Conservation (phyloP, 495 filamentous ascomycete genomes). For the Rhypophila decipiens region DNA sequence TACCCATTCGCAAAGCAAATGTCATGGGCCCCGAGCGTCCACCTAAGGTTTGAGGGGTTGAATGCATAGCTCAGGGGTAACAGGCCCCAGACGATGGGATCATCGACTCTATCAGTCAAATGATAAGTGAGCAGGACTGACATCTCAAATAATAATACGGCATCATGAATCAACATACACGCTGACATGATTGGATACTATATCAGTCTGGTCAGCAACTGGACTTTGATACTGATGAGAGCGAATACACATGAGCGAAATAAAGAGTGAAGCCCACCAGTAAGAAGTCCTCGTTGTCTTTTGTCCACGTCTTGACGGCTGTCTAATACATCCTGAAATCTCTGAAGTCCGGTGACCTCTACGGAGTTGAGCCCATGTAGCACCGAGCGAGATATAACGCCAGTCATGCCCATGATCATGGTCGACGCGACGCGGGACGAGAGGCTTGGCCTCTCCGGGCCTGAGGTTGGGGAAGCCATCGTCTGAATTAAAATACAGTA, state of each 20-base stretch:
- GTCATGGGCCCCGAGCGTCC: constrained; percentile 85
- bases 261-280: constrained; percentile 48
- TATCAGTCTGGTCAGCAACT: constrained; percentile 12
- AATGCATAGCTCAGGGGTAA: constrained; percentile 66
- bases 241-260: neutral
- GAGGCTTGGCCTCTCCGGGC: constrained; percentile 35
- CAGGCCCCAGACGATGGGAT: constrained; percentile 87
- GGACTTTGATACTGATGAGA: neutral
- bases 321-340: constrained; percentile 73
- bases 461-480: constrained; percentile 7
- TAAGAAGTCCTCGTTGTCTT: constrained; percentile 73
- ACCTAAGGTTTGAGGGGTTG: constrained; percentile 68
- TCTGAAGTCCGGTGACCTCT: constrained; percentile 63
- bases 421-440: constrained; percentile 49
- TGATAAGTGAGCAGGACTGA: neutral
- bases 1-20: constrained; percentile 79
- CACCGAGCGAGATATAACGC: constrained; percentile 34
- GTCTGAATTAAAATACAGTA: no score
- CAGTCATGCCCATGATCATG: constrained; percentile 47
- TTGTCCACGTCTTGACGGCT: constrained; percentile 59
- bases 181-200: constrained; percentile 92
- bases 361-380: constrained; percentile 46
- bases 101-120: constrained; percentile 65
- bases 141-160: neutral
- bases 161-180: constrained; percentile 67